These are phyloP conservation scores for Diaporthe australafricana DNA, from an alignment of 2,329 filamentous ascomycete genomes.

Conservation along the genomic window DNA sequence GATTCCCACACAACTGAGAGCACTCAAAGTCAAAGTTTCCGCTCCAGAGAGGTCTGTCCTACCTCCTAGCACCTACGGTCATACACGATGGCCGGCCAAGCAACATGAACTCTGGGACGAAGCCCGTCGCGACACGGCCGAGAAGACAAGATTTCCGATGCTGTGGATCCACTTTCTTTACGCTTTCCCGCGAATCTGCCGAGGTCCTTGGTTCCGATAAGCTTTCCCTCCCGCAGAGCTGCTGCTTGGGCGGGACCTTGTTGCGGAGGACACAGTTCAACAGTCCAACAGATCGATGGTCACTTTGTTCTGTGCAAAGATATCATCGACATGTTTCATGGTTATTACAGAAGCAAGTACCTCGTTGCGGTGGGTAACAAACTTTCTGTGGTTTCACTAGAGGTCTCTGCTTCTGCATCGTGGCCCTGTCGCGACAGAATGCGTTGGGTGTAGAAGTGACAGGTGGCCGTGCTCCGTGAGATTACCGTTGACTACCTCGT, in stretches of 20 bases:
- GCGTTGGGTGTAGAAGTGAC: background rate
- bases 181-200: background rate
- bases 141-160: background rate
- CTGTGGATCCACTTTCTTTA: background rate
- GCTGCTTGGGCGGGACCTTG: background rate
- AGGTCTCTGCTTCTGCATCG: background rate
- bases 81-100: background rate
- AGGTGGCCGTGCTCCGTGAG: background rate
- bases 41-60: background rate
- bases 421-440: background rate
- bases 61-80: background rate
- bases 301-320: background rate
- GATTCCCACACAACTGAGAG: too few relatives aligned
- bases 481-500: background rate
- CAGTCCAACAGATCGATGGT: background rate
- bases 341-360: background rate
- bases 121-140: conserved; percentile 2
- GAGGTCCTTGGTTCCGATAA: conserved; percentile 10
- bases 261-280: background rate
- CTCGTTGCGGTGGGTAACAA: background rate
- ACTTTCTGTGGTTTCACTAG: background rate
- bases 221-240: background rate
- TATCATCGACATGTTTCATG: background rate
- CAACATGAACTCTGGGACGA: background rate
- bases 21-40: background rate